Base-by-base conservation (phyloP, 129 eudicot genomes). In the Escallonia rubra region DNA sequence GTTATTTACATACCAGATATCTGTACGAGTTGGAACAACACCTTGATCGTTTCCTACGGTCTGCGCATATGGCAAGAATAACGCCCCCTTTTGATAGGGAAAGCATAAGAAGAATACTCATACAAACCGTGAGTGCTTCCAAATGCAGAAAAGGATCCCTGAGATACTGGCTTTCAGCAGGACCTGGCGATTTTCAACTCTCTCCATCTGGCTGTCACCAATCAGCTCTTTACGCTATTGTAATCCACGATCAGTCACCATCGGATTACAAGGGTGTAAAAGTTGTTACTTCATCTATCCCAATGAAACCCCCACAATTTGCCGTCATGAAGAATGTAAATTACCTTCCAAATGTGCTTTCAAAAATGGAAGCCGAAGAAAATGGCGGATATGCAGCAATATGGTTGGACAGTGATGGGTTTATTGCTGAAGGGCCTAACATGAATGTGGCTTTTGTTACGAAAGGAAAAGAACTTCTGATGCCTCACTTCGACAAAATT, bases 401-500 rank as follows among this genome's bases (percentile, higher is more conserved):
- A 72, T 91, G 97, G 97, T 65, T 91, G 79, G 97, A 91, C 50
- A 64, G 76, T 66, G 81, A 83, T 14, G 97, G 96, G 69, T 86
- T 74, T 69, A 68, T 91, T 55, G 97, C 97, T 10, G 96, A 91
- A 80, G 97, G 97, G 61, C 94, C 97, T 6, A 91, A 83, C 64
- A 91, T 91, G 97, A 91, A 91, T 63, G 96, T 91, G 72, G 95
- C 94, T 14, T 91, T 91, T 83, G 96, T 91, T 49, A 88, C 90
- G 4, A 71, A 69, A 48, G 89, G 76, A 39, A 88, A 80, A 42
- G 96, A 79, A 44, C 76, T 92, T 34, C 15, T 92, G 76, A 92
- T 88, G 95, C 98, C 98, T 58, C 70, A 59, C 11, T 92, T 92
- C 67, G 96, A 92, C 47, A 86, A 86, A 56, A 92, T 88, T 49